These are phyloP conservation scores for Penicillium dipodomyicola DNA, from an alignment of 495 filamentous ascomycete species.

Conservation along the genomic window DNA sequence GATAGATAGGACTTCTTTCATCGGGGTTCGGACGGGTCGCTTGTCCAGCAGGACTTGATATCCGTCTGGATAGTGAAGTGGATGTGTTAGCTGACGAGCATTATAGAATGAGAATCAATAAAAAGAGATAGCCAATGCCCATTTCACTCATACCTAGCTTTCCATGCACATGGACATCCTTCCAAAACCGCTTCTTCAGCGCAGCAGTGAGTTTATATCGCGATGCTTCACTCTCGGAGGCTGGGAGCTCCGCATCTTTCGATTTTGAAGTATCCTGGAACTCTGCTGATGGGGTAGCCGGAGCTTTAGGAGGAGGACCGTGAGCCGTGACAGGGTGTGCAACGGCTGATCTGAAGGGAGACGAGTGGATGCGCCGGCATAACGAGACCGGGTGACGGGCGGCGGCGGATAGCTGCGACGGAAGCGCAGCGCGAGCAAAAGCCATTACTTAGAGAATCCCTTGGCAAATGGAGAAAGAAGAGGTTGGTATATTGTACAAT, in stretches of 20 bases:
- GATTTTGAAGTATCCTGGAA: conserved; percentile 51
- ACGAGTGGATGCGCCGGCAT: conserved; percentile 52
- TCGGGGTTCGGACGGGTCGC: conserved; percentile 73
- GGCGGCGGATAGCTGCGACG: conserved; percentile 22
- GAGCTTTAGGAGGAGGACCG: conserved; percentile 80
- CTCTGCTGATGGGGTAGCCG: conserved; percentile 54
- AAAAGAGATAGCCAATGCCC: conserved; percentile 17
- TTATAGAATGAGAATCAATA: not conserved
- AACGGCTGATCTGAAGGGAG: conserved; percentile 49
- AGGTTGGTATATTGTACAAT: not conserved
- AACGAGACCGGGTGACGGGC: conserved; percentile 19
- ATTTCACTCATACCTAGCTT: conserved; percentile 45
- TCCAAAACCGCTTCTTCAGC: conserved; percentile 78
- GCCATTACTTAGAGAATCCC: conserved; percentile 13
- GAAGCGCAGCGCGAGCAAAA: conserved; percentile 26
- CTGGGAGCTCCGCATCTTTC: conserved; percentile 53
- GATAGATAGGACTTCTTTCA: conserved; percentile 66
- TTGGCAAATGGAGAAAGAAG: not conserved
- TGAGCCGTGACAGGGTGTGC: conserved; percentile 71
- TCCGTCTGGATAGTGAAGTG: conserved; percentile 46
- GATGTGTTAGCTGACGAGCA: conserved; percentile 2
- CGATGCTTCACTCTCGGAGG: conserved; percentile 45
- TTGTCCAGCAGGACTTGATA: conserved; percentile 76
- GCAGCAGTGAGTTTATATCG: conserved; percentile 40
- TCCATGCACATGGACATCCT: conserved; percentile 64